Evolutionary conservation across 192 early-diverging fungal species (phyloP).

Genomic region (Coemansia sp.): DNA sequence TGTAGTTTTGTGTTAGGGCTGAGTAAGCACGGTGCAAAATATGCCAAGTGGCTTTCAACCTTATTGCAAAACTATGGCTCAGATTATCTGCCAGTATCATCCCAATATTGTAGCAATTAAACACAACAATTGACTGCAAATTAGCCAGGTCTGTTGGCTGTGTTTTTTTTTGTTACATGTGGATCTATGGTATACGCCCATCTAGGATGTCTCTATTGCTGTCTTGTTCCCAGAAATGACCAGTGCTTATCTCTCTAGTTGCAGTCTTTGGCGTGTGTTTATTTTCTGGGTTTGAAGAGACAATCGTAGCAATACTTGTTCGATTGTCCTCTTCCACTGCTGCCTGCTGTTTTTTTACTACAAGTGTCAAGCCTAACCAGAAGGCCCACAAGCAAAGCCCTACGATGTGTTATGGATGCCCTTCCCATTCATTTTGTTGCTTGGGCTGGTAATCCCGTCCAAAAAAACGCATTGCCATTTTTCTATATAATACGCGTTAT

Average conservation of each 20-base stretch:
- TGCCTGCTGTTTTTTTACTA: not conserved
- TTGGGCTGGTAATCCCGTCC: too few species aligned
- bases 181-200: not conserved
- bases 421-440: too few species aligned
- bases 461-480: not conserved
- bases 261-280: not conserved
- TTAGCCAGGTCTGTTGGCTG: not conserved
- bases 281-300: not conserved
- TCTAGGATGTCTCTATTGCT: not conserved
- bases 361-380: conserved; percentile 2
- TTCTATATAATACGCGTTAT: not conserved
- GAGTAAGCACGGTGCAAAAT: not conserved
- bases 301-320: not conserved
- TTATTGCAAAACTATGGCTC: not conserved
- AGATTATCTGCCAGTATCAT: not conserved
- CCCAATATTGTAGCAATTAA: conserved; percentile 11
- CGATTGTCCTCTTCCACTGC: not conserved
- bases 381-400: too few species aligned
- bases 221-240: not conserved
- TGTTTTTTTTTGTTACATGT: not conserved
- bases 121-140: conserved; percentile 1
- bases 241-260: not conserved
- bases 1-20: not conserved
- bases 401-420: too few species aligned
- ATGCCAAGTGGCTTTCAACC: conserved; percentile 4